phyloP scores from a whole-genome alignment of 2,329 filamentous ascomycete species.

The Metarhizium anisopliae region DNA sequence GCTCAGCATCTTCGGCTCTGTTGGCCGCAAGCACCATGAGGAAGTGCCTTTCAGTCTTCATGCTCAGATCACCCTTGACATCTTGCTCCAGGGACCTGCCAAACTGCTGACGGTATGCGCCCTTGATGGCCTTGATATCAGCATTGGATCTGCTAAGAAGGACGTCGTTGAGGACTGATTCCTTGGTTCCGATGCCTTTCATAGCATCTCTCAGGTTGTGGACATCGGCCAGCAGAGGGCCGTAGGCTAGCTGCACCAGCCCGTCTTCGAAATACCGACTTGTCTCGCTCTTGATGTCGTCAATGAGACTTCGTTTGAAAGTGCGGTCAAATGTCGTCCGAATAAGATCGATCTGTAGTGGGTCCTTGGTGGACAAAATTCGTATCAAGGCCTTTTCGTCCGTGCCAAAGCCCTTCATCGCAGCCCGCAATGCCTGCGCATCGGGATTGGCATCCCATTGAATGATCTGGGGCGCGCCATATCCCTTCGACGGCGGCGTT shows the following conservation, averaged over 20 bases:
- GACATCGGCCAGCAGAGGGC: conserved; percentile 71
- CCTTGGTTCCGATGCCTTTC: conserved; percentile 76
- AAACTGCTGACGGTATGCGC: conserved; percentile 62
- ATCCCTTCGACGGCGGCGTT: conserved; percentile 63
- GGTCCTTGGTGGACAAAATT: conserved; percentile 63
- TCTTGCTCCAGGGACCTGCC: conserved; percentile 58
- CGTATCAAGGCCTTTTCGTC: conserved; percentile 71
- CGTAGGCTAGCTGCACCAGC: conserved; percentile 65
- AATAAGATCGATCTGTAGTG: conserved; percentile 64
- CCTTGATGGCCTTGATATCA: conserved; percentile 80
- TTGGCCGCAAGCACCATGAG: conserved; percentile 67
- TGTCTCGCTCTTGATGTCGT: conserved; percentile 72
- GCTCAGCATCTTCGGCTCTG: conserved; percentile 68
- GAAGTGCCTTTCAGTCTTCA: conserved; percentile 82
- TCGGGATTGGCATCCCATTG: conserved; percentile 60
- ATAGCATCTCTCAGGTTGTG: conserved; percentile 63
- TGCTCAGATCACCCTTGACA: conserved; percentile 69
- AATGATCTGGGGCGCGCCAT: conserved; percentile 61
- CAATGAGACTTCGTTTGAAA: conserved; percentile 59
- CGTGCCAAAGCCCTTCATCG: conserved; percentile 92
- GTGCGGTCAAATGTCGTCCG: conserved; percentile 56
- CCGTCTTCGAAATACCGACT: conserved; percentile 65
- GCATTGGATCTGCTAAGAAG: conserved; percentile 77
- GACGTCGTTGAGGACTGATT: conserved; percentile 76
- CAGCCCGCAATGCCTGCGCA: conserved; percentile 62